phyloP scores from a whole-genome alignment of 2,329 filamentous ascomycete genomes.

The Cladosporium phlei region DNA sequence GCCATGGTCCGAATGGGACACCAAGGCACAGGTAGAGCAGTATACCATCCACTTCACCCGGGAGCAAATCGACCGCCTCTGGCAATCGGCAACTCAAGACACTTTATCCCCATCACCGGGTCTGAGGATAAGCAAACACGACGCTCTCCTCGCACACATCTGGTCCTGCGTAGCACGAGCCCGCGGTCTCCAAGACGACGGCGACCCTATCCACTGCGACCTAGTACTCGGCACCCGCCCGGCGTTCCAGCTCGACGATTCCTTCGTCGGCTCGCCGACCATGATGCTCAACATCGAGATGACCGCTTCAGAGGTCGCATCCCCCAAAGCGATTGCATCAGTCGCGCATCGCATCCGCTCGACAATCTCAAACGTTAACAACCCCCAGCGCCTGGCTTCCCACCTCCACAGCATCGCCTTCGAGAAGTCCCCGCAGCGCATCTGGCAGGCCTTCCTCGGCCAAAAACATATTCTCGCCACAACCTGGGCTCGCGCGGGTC shows the following conservation, averaged over 20 bases:
- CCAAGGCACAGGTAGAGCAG: neutral
- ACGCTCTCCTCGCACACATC: conserved; percentile 11
- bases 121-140: conserved; percentile 10
- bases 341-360: conserved; percentile 1
- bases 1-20: conserved; percentile 7
- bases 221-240: conserved; percentile 8
- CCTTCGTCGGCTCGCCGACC: conserved; percentile 12
- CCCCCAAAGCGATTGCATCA: neutral
- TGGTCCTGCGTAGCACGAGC: conserved; percentile 14
- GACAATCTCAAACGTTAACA: neutral
- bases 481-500: conserved; percentile 9
- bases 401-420: conserved; percentile 13
- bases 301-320: conserved; percentile 7
- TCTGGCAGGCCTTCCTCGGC: conserved; percentile 13
- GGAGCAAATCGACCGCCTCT: conserved; percentile 6
- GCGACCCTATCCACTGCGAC: conserved; percentile 5
- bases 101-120: neutral
- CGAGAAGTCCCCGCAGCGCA: conserved; percentile 10
- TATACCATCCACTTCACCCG: conserved; percentile 10
- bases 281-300: conserved; percentile 14
- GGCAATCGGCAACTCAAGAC: neutral
- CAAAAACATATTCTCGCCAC: conserved; percentile 8
- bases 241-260: neutral
- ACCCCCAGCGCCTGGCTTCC: neutral
- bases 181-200: conserved; percentile 2